Evolutionary conservation across 139 green algal species (phyloP).

Genomic region (Mesotaenium endlicherianum): DNA sequence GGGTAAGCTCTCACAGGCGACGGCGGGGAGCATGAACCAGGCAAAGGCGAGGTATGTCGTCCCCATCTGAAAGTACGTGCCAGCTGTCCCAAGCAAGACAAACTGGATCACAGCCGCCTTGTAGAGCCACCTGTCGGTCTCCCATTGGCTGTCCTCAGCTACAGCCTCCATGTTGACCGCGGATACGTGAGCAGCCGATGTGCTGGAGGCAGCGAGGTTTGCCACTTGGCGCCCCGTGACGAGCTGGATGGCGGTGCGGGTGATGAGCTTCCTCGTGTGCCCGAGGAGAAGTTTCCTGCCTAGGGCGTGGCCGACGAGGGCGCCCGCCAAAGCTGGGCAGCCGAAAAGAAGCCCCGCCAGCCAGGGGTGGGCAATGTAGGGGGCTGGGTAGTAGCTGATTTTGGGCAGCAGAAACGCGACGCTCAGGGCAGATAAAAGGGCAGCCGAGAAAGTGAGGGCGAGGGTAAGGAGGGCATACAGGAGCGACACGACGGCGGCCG

Average conservation of each 20-base stretch:
- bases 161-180: neutral
- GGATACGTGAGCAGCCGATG: neutral
- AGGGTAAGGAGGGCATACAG: neutral
- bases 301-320: neutral
- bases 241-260: too few species aligned
- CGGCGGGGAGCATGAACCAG: too few species aligned
- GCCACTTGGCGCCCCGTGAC: neutral
- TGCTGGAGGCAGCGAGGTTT: neutral
- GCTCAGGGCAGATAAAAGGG: neutral
- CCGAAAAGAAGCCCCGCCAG: neutral
- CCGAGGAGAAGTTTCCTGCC: neutral
- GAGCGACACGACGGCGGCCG: too few species aligned
- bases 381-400: neutral
- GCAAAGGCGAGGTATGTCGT: too few species aligned
- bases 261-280: neutral
- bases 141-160: neutral
- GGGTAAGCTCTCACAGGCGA: too few species aligned
- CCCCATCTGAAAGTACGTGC: too few species aligned
- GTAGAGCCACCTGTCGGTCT: too few species aligned
- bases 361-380: neutral
- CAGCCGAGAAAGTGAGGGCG: neutral
- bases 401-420: slow-evolving; percentile 10
- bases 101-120: too few species aligned
- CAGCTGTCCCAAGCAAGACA: too few species aligned
- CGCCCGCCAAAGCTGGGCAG: slow-evolving; percentile 2